Base-by-base conservation (phyloP, 2,329 filamentous ascomycete genomes). In the Microascus cirrosus region DNA sequence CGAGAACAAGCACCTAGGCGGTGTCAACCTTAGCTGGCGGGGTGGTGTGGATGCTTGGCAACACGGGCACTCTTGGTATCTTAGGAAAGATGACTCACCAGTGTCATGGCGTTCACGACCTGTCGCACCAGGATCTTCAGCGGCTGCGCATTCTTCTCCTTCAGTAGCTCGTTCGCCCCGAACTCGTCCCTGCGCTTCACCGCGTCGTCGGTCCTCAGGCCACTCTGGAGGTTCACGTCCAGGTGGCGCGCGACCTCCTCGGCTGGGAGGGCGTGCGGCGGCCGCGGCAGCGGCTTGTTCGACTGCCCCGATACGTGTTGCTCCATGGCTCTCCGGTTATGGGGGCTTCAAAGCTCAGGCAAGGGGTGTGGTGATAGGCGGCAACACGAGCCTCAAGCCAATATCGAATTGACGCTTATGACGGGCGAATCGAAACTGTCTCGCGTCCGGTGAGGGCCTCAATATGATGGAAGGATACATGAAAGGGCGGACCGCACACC, bases 101-200 rank as follows among this genome's bases (percentile, higher is more conserved):
- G 61, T 54, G 78, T 82, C 81, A 84, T 83, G 13, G 81, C 80
- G 66, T 84, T 84, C 59, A 75, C 76, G 36, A 83, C 68, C 65
- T 85, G 81, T 52, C 76, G 73, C 24, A 82, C 62, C 12, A 85
- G 68, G 42, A 85, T 83, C 66, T 83, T 84, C 53, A 76, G 59
- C 73, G 77, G 67, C 71, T 73, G 77, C 51, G 87, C 79, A 13
- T 78, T 66, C 56, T 71, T 68, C 54, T 67, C 66, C 48, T 71
- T 66, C 10, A 66, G 78, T 3, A 86, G 73, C 61, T 84, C 77
- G 64, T 86, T 86, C 24, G 72, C 68, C 20, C 84, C 83, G 70
- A 77, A 79, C 59, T 79, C 69, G 32, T 75, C 71, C 10, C 83
- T 67, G 24, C 82, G 74, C 39, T 71, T 63, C 55, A 74, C 72